Conservation (phyloP, 2,329 filamentous ascomycete species). For the Ophiostoma pallidulum region DNA sequence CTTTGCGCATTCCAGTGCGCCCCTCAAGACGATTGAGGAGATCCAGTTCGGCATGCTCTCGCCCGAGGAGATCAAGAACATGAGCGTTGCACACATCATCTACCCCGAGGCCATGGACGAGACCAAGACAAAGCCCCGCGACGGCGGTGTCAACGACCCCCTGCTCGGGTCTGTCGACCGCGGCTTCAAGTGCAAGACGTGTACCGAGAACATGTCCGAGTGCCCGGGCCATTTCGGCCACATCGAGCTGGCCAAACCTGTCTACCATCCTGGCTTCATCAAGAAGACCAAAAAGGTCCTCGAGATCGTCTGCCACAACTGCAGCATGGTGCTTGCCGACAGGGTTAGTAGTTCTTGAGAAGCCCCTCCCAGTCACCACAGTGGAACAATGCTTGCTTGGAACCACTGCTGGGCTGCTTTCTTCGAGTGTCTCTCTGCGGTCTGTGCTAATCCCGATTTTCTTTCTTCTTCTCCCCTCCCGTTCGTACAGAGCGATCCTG, state of each 20-base stretch:
- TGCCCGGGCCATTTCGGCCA: slow-evolving; percentile 98
- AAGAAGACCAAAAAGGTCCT: slow-evolving; percentile 99
- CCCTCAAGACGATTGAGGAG: slow-evolving; percentile 95
- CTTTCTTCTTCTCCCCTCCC: slow-evolving; percentile 13
- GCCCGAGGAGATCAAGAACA: slow-evolving; percentile 96
- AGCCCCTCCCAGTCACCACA: too few relatives aligned
- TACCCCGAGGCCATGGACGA: slow-evolving; percentile 99
- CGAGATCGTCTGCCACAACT: slow-evolving; percentile 98
- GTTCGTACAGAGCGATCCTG: slow-evolving; percentile 60
- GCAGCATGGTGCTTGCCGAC: slow-evolving; percentile 94
- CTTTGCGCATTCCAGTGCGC: slow-evolving; percentile 87
- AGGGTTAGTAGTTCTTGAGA: slow-evolving; percentile 76
- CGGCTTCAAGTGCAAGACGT: slow-evolving; percentile 91
- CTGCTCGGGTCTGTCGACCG: slow-evolving; percentile 94
- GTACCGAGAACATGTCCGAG: slow-evolving; percentile 88
- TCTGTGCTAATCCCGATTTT: slow-evolving; percentile 48
- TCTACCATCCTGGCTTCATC: slow-evolving; percentile 92
- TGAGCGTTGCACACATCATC: slow-evolving; percentile 92
- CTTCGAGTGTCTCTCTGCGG: slow-evolving; percentile 35
- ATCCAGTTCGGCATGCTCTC: slow-evolving; percentile 98
- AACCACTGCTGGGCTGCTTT: slow-evolving; percentile 33
- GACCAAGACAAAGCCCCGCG: slow-evolving; percentile 78
- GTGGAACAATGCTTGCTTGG: too few relatives aligned
- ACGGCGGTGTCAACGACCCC: slow-evolving; percentile 89
- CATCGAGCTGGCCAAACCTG: slow-evolving; percentile 92